phyloP scores from a whole-genome alignment of 2,329 filamentous ascomycete genomes.

The Talaromyces sp. region DNA sequence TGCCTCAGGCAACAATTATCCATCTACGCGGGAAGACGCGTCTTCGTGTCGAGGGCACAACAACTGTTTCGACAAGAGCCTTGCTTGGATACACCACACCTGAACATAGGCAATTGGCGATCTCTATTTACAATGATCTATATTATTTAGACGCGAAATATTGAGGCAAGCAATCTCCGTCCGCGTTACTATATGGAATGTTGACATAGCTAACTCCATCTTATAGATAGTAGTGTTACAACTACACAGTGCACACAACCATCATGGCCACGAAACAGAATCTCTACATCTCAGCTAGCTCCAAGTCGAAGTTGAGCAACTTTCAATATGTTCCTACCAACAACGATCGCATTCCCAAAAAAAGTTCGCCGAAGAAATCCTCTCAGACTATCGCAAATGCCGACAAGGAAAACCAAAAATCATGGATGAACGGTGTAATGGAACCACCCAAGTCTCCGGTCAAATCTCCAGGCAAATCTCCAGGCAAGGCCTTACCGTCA shows the following conservation, averaged over 20 bases:
- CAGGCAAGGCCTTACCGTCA: conserved; percentile 25
- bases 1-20: conserved; percentile 20
- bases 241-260: conserved; percentile 22
- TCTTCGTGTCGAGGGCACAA: conserved; percentile 16
- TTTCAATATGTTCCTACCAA: conserved; percentile 52
- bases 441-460: conserved; percentile 27
- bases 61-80: neutral
- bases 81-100: neutral
- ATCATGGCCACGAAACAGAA: conserved; percentile 29
- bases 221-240: conserved; percentile 5
- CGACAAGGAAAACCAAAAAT: conserved; percentile 48
- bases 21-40: conserved; percentile 19
- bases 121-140: neutral
- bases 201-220: conserved; percentile 7
- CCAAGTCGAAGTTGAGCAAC: conserved; percentile 55
- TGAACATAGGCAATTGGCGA: neutral
- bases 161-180: neutral
- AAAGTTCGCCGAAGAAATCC: conserved; percentile 26
- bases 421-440: conserved; percentile 37
- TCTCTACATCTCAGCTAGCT: conserved; percentile 50
- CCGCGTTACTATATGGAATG: neutral
- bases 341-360: conserved; percentile 22
- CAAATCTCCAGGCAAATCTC: conserved; percentile 25
- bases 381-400: conserved; percentile 31
- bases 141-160: neutral